These are phyloP conservation scores for Tetrapisispora arboricola DNA, from an alignment of 805 yeast genomes.

Conservation along the genomic window DNA sequence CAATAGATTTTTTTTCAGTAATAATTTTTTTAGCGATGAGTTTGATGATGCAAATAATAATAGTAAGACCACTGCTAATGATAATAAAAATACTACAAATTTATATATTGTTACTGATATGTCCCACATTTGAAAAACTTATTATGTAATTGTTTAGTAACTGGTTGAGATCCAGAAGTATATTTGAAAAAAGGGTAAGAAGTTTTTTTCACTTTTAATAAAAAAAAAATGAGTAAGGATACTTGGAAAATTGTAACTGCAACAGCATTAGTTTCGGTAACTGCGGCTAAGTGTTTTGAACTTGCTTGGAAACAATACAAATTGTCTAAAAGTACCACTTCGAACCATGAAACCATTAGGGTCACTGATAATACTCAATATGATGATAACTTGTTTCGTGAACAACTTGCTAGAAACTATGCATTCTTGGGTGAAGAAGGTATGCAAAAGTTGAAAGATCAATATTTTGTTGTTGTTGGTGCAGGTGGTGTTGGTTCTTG, in stretches of 20 bases:
- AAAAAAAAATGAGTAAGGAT: slow-evolving; percentile 3
- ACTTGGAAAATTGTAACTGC: slow-evolving; percentile 25
- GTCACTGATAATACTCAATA: slow-evolving; percentile 16
- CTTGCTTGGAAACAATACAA: slow-evolving; percentile 18
- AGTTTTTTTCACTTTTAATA: no score
- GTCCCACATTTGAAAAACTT: no score
- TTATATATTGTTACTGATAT: no score
- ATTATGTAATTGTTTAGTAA: no score
- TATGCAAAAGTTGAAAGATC: slow-evolving; percentile 56
- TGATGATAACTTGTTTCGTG: slow-evolving; percentile 68
- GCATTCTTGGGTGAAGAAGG: slow-evolving; percentile 88
- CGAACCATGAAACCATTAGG: background rate
- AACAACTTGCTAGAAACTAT: slow-evolving; percentile 87
- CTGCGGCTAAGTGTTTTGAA: slow-evolving; percentile 25
- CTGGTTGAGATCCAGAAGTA: no score
- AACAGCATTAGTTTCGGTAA: slow-evolving; percentile 27
- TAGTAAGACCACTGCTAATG: no score
- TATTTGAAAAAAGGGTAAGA: no score
- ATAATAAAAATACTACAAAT: background rate
- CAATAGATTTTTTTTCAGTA: no score
- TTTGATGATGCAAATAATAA: no score
- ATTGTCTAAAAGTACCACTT: background rate
- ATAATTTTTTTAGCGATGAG: no score
- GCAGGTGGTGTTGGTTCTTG: slow-evolving; percentile 99
- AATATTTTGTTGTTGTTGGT: slow-evolving; percentile 73